A percentile compares a stretch with the other conserved stretches of the same genome.
phyloP scores from a whole-genome alignment of 106 monocot species.

The Iris macrosiphon region DNA sequence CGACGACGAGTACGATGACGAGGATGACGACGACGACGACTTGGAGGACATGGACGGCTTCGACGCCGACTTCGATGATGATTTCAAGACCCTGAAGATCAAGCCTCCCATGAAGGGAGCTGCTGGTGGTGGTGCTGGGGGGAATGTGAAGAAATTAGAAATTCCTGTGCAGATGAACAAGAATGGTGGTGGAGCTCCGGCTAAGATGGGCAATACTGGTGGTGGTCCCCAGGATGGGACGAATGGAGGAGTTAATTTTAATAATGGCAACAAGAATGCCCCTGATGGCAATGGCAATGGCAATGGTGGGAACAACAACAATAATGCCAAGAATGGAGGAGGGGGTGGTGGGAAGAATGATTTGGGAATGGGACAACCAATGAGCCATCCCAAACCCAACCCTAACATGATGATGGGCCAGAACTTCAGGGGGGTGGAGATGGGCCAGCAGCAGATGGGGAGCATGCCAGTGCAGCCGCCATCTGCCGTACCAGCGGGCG shows the following conservation, averaged over 20 bases:
- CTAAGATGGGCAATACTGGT: background rate
- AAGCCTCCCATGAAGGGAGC: constrained; percentile 11
- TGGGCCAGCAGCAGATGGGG: constrained; percentile 23
- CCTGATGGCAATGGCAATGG: background rate
- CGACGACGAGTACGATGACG: constrained; percentile 19
- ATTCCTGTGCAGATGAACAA: constrained; percentile 1
- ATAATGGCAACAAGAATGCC: background rate
- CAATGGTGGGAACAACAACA: constrained; percentile 4
- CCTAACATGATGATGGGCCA: background rate
- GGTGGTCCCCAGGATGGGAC: constrained; percentile 5
- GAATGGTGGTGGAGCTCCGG: constrained; percentile 5
- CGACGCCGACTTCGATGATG: constrained; percentile 23
- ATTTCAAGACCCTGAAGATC: constrained; percentile 26
- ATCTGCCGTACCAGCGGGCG: constrained; percentile 12
- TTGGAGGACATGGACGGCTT: constrained; percentile 38
- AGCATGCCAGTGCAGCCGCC: too few relatives aligned
- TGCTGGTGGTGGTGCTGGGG: constrained; percentile 15
- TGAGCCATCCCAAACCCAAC: background rate
- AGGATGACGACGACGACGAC: constrained; percentile 37
- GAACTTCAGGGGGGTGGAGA: background rate
- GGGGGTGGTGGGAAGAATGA: background rate
- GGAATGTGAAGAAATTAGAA: constrained; percentile 15
- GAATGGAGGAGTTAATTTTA: constrained; percentile 4
- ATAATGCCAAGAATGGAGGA: background rate
- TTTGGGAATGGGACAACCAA: background rate